phyloP scores from a whole-genome alignment of 2,329 filamentous ascomycete genomes.

The Neofusicoccum sp. region DNA sequence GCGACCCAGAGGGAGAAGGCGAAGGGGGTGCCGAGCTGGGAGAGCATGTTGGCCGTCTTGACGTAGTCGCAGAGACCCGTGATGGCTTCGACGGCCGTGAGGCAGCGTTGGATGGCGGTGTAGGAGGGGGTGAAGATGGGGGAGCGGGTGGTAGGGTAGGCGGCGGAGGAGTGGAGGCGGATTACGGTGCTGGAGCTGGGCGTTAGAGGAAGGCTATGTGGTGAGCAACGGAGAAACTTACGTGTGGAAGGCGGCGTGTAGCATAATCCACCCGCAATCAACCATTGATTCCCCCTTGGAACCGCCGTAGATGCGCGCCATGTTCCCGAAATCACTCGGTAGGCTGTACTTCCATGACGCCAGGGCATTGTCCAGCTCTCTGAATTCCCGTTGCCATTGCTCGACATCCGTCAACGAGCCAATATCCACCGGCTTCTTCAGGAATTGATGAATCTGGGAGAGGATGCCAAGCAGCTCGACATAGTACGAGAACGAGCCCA shows the following conservation, averaged over 20 bases:
- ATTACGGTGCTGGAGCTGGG: conserved; percentile 65
- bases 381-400: conserved; percentile 83
- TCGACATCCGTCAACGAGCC: conserved; percentile 80
- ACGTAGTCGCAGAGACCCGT: conserved; percentile 76
- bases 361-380: conserved; percentile 76
- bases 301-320: conserved; percentile 67
- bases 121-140: conserved; percentile 88
- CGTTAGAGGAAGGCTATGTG: neutral
- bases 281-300: conserved; percentile 41
- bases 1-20: conserved; percentile 93
- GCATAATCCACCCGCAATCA: conserved; percentile 84
- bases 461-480: conserved; percentile 86
- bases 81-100: conserved; percentile 69
- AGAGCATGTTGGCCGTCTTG: conserved; percentile 67
- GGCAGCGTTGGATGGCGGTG: conserved; percentile 78
- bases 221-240: conserved; percentile 37
- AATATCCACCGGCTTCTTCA: conserved; percentile 88
- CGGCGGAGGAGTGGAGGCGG: conserved; percentile 84
- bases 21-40: conserved; percentile 83
- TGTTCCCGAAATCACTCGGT: conserved; percentile 80
- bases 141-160: conserved; percentile 85
- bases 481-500: conserved; percentile 86
- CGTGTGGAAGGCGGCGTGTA: conserved; percentile 88
- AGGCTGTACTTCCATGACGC: conserved; percentile 81
- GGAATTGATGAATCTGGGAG: conserved; percentile 81